phyloP scores from a whole-genome alignment of 2,329 filamentous ascomycete species.

The Diaporthe ampelina region DNA sequence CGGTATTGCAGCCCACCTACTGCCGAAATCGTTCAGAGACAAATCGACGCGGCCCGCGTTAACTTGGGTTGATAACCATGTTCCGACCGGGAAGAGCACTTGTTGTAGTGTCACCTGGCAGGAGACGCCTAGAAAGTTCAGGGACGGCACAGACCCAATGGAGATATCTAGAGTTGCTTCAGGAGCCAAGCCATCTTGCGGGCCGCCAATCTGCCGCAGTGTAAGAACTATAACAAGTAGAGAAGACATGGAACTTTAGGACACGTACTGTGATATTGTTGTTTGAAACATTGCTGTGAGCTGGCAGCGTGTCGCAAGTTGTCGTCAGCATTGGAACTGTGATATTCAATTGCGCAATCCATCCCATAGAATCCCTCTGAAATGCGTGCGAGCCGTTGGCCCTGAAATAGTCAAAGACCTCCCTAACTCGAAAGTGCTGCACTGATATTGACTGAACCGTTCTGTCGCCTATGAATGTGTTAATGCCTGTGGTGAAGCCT shows the following conservation, averaged over 20 bases:
- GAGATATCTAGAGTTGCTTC: neutral
- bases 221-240: neutral
- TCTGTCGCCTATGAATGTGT: neutral
- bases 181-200: neutral
- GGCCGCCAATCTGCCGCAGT: neutral
- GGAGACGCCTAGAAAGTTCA: neutral
- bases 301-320: neutral
- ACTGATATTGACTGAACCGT: neutral
- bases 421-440: neutral
- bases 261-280: neutral
- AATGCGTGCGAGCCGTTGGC: neutral
- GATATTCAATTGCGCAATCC: neutral
- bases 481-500: neutral
- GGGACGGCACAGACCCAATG: neutral
- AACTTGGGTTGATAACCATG: neutral
- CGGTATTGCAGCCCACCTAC: neutral
- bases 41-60: neutral
- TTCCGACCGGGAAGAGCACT: neutral
- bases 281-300: neutral
- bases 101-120: neutral
- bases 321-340: neutral
- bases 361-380: neutral
- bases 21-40: neutral
- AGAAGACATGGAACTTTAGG: neutral
- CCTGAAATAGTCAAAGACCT: neutral